Evolutionary conservation across 164 flowering plant genomes (phyloP).

Genomic region (Nelumbo lutea): DNA sequence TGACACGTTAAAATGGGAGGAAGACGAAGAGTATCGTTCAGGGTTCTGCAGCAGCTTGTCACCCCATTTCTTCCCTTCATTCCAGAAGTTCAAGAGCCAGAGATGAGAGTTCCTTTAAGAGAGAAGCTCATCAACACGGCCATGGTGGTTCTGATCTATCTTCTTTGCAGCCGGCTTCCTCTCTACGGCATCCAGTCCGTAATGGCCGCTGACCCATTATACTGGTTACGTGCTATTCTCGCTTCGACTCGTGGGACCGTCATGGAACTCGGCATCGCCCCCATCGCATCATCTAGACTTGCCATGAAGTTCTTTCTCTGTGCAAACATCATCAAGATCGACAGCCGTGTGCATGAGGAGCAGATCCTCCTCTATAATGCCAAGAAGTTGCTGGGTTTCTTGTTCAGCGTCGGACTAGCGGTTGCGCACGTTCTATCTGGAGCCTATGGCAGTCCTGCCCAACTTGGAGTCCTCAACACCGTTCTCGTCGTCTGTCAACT

Average conservation of each 20-base stretch:
- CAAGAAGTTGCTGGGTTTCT: constrained; percentile 48
- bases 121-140: constrained; percentile 54
- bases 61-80: constrained; percentile 44
- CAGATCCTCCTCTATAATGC: constrained; percentile 56
- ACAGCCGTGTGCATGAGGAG: constrained; percentile 50
- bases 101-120: constrained; percentile 46
- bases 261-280: constrained; percentile 58
- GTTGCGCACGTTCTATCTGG: constrained; percentile 54
- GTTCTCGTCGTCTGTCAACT: constrained; percentile 48
- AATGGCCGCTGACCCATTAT: constrained; percentile 52
- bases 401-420: constrained; percentile 53
- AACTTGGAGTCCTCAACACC: constrained; percentile 49
- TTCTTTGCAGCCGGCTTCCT: constrained; percentile 57
- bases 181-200: constrained; percentile 56
- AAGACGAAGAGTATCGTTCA: constrained; percentile 22
- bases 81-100: constrained; percentile 50
- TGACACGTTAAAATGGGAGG: constrained; percentile 31
- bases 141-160: constrained; percentile 40
- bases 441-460: constrained; percentile 46
- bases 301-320: constrained; percentile 55
- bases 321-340: constrained; percentile 49
- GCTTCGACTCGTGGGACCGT: constrained; percentile 58
- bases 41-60: constrained; percentile 42
- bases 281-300: constrained; percentile 50
- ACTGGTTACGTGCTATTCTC: constrained; percentile 59